Conservation (phyloP, 495 filamentous ascomycete genomes). For the Neurospora sp. region DNA sequence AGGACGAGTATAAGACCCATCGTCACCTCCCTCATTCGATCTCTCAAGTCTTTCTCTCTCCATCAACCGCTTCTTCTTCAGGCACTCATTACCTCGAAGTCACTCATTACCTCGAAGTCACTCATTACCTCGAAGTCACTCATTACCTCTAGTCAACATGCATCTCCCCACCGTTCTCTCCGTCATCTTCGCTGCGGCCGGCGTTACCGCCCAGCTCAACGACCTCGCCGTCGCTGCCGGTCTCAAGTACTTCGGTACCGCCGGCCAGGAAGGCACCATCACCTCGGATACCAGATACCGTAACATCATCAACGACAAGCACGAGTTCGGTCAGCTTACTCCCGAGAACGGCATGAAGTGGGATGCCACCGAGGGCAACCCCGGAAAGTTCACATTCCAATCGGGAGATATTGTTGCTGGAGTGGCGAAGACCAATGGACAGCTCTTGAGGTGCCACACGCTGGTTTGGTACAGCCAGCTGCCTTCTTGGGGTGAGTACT, state of each 20-base stretch:
- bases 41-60: not conserved
- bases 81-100: not conserved
- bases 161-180: slow-evolving; percentile 13
- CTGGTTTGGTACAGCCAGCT: slow-evolving; percentile 56
- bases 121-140: not conserved
- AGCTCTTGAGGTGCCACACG: slow-evolving; percentile 49
- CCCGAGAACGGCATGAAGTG: slow-evolving; percentile 52
- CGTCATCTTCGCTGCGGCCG: slow-evolving; percentile 20
- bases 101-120: not conserved
- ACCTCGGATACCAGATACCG: slow-evolving; percentile 40
- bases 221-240: slow-evolving; percentile 43
- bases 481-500: slow-evolving; percentile 40
- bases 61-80: not conserved
- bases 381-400: slow-evolving; percentile 39
- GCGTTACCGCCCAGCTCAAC: slow-evolving; percentile 33
- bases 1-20: not conserved
- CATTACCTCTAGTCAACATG: slow-evolving; percentile 11
- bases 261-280: slow-evolving; percentile 44
- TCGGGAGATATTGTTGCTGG: slow-evolving; percentile 41
- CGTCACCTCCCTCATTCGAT: not conserved
- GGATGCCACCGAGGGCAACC: slow-evolving; percentile 31
- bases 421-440: slow-evolving; percentile 41
- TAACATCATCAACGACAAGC: slow-evolving; percentile 33
- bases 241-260: slow-evolving; percentile 49
- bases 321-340: slow-evolving; percentile 50